Percentiles rank a stretch among this genome's conserved stretches.
Conservation (phyloP, 2,329 filamentous ascomycete genomes). For the Thelonectria discophora region DNA sequence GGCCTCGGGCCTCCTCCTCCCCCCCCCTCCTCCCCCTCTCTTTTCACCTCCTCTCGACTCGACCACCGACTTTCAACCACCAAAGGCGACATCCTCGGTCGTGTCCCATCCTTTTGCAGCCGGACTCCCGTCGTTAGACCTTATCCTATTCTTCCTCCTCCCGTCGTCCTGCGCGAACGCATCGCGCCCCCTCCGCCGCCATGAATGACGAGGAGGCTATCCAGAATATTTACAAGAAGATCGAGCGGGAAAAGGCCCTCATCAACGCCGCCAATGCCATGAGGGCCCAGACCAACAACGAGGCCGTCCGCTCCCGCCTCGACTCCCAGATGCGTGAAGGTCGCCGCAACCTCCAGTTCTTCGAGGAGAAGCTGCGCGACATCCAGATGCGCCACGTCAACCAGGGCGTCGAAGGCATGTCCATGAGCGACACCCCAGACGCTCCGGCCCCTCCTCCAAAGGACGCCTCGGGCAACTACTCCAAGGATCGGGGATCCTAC, state of each 20-base stretch:
- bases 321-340: constrained; percentile 95
- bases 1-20: constrained; percentile 8
- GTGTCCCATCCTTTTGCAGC: constrained; percentile 25
- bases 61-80: constrained; percentile 25
- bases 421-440: constrained; percentile 55
- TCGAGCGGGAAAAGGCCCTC: constrained; percentile 94
- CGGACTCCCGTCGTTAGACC: constrained; percentile 29
- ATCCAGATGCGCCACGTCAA: constrained; percentile 83
- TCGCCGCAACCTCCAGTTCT: constrained; percentile 91
- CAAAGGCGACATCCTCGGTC: constrained; percentile 22
- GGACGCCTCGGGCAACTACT: constrained; percentile 60
- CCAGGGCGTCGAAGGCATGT: constrained; percentile 73
- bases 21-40: constrained; percentile 20
- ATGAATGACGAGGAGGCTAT: constrained; percentile 73
- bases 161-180: constrained; percentile 50
- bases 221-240: constrained; percentile 92
- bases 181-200: constrained; percentile 54
- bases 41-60: constrained; percentile 21
- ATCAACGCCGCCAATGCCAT: constrained; percentile 94
- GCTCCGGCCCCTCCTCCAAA: constrained; percentile 78
- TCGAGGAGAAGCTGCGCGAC: constrained; percentile 90
- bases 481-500: constrained; percentile 68
- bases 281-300: constrained; percentile 95
- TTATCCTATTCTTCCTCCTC: constrained; percentile 23
- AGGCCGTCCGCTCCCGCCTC: constrained; percentile 86